Evolutionary conservation across 768 basidiomycete species (phyloP), one percentile per base, ranked within the genome.

Genomic region (Dentipellis sp.): DNA sequence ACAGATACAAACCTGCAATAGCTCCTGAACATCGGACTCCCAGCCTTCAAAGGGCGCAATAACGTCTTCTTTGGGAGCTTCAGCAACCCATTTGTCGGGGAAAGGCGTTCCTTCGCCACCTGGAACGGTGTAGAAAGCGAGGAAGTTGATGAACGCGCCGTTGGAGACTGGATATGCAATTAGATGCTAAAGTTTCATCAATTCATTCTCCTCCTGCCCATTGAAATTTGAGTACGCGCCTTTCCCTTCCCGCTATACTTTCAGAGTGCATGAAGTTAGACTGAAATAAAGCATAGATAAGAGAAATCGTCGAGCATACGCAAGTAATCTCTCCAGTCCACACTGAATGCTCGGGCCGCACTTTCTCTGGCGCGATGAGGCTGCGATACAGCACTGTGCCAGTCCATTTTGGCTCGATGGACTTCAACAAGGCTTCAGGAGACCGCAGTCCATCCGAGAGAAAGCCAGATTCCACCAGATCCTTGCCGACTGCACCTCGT

Each of bases 111-210:
- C 65, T 47, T 63, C 63, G n/a, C 50, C 58, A n/a, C 58, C 57
- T 5, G 60, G 62, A 17, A 60, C 48, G 10, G 65, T 62, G 10
- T 60, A 57, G 52, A 63, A 66, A 0, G 59, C 64, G 52, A 63
- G 59, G 40, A 59, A 61, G 54, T 68, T 68, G 52, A 68, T 53
- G 23, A 57, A 57, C 17, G 57, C 52, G 21, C 64, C 65, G 29
- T 61, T 58, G 8, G 67, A 65, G 45, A 67, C 60, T 0, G 66
- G 64, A 50, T 67, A 68, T 1, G 65, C 59, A 45, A 67, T 62
- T 45, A 68, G 52, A 45, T 67, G 65, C 67, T 68, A n/a, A 3
- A 29, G 29, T 14, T 45, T 7, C 19, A 45, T 45, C 16, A 5
- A 40, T 8, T 61, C n/a, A n/a, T 29, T 29, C 6, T 29, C 29